phyloP scores from a whole-genome alignment of 257 asterid genomes.

The Fraxinus cuspidata region DNA sequence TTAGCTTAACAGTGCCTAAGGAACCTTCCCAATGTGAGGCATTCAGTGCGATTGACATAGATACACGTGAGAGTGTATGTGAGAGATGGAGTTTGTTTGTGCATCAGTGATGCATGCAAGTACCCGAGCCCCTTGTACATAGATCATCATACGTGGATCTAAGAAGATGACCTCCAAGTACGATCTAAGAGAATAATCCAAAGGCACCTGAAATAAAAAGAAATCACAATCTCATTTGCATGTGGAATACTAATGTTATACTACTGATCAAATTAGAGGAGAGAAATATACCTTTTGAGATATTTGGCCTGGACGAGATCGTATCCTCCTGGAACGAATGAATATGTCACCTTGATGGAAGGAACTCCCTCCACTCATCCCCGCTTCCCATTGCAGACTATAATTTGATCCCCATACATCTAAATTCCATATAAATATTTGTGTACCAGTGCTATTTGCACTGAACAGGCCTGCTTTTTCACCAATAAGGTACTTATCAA shows the following conservation, averaged over 20 bases:
- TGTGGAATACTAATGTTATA: not conserved
- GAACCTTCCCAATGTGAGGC: too few relatives aligned
- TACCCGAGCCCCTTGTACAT: slow-evolving; percentile 77
- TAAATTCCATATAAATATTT: slow-evolving; percentile 74
- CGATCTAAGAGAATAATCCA: slow-evolving; percentile 72
- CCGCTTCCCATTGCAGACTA: slow-evolving; percentile 62
- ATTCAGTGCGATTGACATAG: not conserved
- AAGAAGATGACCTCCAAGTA: slow-evolving; percentile 78
- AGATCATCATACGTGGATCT: slow-evolving; percentile 82
- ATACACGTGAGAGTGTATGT: not conserved
- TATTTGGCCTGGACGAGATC: slow-evolving; percentile 87
- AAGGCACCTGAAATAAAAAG: slow-evolving; percentile 59
- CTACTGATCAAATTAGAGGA: slow-evolving; percentile 8
- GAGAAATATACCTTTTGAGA: slow-evolving; percentile 40
- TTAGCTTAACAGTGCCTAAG: too few relatives aligned
- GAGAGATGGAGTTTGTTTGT: not conserved
- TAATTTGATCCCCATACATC: slow-evolving; percentile 77
- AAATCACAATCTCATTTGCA: slow-evolving; percentile 13
- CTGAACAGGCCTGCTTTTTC: slow-evolving; percentile 60
- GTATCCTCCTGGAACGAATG: slow-evolving; percentile 59
- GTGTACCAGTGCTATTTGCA: slow-evolving; percentile 70
- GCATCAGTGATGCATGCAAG: not conserved
- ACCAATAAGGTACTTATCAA: slow-evolving; percentile 75
- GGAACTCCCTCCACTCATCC: slow-evolving; percentile 68
- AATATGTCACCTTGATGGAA: slow-evolving; percentile 70